These are phyloP conservation scores for Cochlearia excelsa DNA, from an alignment of 345 rosid species.

Conservation along the genomic window DNA sequence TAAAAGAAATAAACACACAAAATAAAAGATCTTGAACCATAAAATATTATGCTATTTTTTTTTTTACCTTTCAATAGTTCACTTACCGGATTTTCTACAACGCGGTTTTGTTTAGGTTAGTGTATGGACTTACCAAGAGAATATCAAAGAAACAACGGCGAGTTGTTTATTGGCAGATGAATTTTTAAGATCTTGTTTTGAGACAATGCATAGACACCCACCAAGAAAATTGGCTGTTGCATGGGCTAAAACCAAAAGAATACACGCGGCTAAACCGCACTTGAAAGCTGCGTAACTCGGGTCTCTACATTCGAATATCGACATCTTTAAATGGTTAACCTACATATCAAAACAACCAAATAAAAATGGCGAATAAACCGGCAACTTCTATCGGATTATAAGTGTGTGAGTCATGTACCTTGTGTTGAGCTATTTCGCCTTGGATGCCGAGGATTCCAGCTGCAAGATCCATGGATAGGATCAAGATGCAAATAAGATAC, in stretches of 20 bases:
- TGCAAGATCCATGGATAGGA: conserved; percentile 39
- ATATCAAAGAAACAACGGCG: conserved; percentile 70
- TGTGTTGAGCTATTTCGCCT: conserved; percentile 42
- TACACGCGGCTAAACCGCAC: conserved; percentile 68
- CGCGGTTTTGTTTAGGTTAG: conserved; percentile 6
- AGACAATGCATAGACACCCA: conserved; percentile 66
- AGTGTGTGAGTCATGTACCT: conserved; percentile 26
- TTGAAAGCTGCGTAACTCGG: conserved; percentile 73
- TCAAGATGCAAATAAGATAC: conserved; percentile 34
- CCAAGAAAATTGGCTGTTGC: conserved; percentile 56
- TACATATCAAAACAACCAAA: conserved; percentile 25
- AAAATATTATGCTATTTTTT: conserved; percentile 11
- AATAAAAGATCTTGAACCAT: conserved; percentile 34
- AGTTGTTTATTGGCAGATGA: conserved; percentile 69
- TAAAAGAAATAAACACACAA: conserved; percentile 19
- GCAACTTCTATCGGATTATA: neutral
- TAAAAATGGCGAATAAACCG: neutral
- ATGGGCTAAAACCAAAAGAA: conserved; percentile 63
- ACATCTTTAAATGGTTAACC: conserved; percentile 68
- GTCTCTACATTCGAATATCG: conserved; percentile 77
- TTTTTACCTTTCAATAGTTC: neutral
- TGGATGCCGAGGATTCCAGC: conserved; percentile 41
- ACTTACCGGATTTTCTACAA: neutral
- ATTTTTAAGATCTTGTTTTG: conserved; percentile 45
- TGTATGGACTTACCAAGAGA: conserved; percentile 57